These are phyloP conservation scores for Medicago arabica DNA, from an alignment of 306 rosid genomes.

Conservation along the genomic window DNA sequence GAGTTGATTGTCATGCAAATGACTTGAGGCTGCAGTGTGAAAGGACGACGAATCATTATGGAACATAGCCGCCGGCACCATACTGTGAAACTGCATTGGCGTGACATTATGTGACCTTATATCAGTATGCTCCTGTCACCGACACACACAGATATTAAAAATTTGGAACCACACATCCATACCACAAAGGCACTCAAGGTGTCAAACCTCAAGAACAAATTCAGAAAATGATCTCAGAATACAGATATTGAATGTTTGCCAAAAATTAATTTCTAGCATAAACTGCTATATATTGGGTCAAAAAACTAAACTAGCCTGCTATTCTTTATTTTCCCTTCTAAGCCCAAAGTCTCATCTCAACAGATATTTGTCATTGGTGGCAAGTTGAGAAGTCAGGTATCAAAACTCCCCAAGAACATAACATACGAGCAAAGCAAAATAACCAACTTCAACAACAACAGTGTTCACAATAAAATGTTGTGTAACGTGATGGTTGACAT, in stretches of 20 bases:
- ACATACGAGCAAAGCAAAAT: slow-evolving; percentile 12
- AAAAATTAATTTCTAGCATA: not conserved
- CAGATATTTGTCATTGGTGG: not conserved
- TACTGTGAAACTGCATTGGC: slow-evolving; percentile 57
- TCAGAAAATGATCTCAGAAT: slow-evolving; percentile 30
- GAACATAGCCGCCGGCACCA: slow-evolving; percentile 54
- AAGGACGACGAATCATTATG: slow-evolving; percentile 50
- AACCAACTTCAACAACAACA: not conserved
- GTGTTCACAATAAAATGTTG: slow-evolving; percentile 24
- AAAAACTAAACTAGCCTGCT: slow-evolving; percentile 20
- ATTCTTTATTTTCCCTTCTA: slow-evolving; percentile 7
- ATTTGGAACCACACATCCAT: slow-evolving; percentile 22
- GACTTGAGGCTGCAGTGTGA: slow-evolving; percentile 49
- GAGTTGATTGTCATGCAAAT: slow-evolving; percentile 55
- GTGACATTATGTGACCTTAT: slow-evolving; percentile 46
- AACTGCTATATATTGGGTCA: slow-evolving; percentile 4
- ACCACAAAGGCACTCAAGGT: too few species aligned
- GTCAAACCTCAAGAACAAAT: too few species aligned
- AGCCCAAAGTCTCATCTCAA: slow-evolving; percentile 30
- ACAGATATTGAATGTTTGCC: slow-evolving; percentile 26
- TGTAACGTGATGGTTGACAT: not conserved
- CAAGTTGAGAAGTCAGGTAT: not conserved
- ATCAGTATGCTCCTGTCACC: slow-evolving; percentile 53
- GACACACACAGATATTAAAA: slow-evolving; percentile 18
- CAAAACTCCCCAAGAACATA: slow-evolving; percentile 5